Conservation (phyloP, 2,329 filamentous ascomycete species). For the Trichoderma asperellum region DNA sequence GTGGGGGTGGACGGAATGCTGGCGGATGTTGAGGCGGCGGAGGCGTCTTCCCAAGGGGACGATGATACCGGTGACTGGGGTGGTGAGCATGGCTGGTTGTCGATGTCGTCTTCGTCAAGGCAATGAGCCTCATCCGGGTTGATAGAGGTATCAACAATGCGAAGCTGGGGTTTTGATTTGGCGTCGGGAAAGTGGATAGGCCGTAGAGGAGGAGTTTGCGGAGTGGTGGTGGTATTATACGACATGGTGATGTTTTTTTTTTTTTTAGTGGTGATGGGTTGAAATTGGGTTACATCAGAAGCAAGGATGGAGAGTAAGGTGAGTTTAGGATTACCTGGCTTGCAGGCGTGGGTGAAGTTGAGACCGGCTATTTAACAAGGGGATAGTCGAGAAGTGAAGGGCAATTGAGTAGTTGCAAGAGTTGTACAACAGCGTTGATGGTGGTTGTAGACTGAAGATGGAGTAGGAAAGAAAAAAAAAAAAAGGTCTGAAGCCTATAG, state of each 20-base stretch:
- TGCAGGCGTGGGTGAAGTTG: conserved; percentile 1
- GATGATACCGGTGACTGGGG: conserved; percentile 17
- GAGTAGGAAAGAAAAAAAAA: not conserved
- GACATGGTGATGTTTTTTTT: not conserved
- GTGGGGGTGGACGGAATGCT: conserved; percentile 20
- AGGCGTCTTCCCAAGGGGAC: conserved; percentile 18
- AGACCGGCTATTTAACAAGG: conserved; percentile 1
- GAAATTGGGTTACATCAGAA: not conserved
- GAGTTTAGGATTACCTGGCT: not conserved
- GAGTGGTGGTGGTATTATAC: not conserved
- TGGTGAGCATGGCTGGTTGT: conserved; percentile 14
- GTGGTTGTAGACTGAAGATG: not conserved
- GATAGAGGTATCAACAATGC: conserved; percentile 17
- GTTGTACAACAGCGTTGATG: not conserved
- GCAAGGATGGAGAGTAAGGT: not conserved
- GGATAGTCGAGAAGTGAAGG: not conserved
- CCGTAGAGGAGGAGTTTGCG: conserved; percentile 20
- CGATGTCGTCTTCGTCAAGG: not conserved
- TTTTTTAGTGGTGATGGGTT: not conserved
- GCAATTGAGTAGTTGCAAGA: not conserved
- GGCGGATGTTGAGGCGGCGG: conserved; percentile 10
- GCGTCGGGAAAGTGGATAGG: not conserved
- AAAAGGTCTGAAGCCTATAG: not conserved
- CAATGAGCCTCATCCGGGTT: not conserved
- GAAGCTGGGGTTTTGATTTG: conserved; percentile 6